Evolutionary conservation across 75 land plant species (phyloP).

Genomic region (Pinus albicaulis): DNA sequence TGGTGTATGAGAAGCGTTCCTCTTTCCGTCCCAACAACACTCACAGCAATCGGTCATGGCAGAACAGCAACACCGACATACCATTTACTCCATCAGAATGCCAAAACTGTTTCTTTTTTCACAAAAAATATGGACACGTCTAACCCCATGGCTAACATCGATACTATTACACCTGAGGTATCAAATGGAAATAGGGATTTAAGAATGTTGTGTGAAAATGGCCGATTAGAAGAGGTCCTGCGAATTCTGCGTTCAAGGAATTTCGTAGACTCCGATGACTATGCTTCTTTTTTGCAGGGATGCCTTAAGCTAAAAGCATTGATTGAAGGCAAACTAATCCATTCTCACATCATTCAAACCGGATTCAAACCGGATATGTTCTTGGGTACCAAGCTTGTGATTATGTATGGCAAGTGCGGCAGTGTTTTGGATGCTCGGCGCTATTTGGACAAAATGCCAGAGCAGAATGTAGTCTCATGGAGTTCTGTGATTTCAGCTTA

Average conservation of each 20-base stretch:
- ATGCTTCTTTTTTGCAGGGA: conserved; percentile 3
- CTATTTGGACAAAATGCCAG: conserved; percentile 9
- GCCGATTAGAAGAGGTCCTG: not conserved
- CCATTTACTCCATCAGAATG: too few species aligned
- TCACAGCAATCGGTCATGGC: too few species aligned
- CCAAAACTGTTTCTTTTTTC: too few species aligned
- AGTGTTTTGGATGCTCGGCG: conserved; percentile 9
- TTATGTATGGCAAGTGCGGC: conserved; percentile 22
- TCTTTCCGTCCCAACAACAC: too few species aligned
- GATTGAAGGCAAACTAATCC: conserved; percentile 8
- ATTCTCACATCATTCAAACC: not conserved
- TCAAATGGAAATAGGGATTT: not conserved
- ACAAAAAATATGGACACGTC: too few species aligned
- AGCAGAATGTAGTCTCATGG: conserved; percentile 21
- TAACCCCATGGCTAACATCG: too few species aligned
- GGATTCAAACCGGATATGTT: conserved; percentile 1
- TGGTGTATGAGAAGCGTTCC: too few species aligned
- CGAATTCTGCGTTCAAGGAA: not conserved
- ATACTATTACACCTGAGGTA: too few species aligned
- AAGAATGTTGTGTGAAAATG: not conserved
- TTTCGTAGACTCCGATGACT: not conserved
- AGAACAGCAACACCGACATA: too few species aligned
- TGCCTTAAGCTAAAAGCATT: not conserved
- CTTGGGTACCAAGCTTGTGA: conserved; percentile 14
- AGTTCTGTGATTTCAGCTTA: conserved; percentile 11